Conservation (phyloP, 345 rosid genomes). For the Gossypium rotundifolium region DNA sequence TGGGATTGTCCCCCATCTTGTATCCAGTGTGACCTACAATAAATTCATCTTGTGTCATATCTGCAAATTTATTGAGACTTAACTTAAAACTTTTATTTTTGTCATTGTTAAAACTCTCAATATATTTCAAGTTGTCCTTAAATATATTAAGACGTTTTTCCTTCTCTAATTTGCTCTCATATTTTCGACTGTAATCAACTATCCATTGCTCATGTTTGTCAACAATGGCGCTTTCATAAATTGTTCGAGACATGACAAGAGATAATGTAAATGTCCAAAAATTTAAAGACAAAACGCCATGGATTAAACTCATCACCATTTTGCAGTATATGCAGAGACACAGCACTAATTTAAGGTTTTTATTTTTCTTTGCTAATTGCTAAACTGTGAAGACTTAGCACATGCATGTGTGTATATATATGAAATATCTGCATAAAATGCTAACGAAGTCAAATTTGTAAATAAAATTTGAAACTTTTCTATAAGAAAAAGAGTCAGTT, state of each 20-base stretch:
- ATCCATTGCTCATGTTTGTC: constrained; percentile 42
- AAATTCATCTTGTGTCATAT: constrained; percentile 54
- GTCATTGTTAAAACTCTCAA: constrained; percentile 47
- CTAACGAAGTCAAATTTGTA: too few species aligned
- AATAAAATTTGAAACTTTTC: too few species aligned
- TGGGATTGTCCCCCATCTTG: neutral
- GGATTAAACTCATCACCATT: neutral
- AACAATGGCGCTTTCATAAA: constrained; percentile 11
- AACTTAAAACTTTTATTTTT: constrained; percentile 36
- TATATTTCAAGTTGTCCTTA: constrained; percentile 51
- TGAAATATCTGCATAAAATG: too few species aligned
- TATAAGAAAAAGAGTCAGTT: too few species aligned
- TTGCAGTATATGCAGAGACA: neutral
- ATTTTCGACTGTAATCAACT: constrained; percentile 33
- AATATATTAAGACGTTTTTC: constrained; percentile 47
- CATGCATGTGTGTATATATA: neutral
- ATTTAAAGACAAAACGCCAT: constrained; percentile 4
- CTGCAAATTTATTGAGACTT: constrained; percentile 53
- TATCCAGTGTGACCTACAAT: neutral
- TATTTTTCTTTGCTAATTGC: neutral
- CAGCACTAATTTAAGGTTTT: neutral
- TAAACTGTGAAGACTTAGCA: neutral
- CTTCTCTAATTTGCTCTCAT: constrained; percentile 47
- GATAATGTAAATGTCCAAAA: constrained; percentile 14
- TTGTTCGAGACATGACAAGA: constrained; percentile 7